Evolutionary conservation across 2,329 filamentous ascomycete genomes (phyloP).

Genomic region (Dissoconium aciculare): DNA sequence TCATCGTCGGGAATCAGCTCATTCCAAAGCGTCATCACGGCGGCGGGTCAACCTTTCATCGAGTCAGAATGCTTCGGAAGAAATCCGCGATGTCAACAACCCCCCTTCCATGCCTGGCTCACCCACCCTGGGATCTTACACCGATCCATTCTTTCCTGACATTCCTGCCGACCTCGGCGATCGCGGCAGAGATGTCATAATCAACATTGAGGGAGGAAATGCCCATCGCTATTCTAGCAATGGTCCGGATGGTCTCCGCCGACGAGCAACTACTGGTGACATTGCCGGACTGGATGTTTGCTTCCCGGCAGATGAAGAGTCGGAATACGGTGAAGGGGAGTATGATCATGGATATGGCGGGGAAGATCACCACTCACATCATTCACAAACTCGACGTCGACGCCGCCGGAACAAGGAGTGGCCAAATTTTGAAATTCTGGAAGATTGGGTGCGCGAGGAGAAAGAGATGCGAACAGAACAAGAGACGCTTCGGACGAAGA

Average conservation of each 20-base stretch:
- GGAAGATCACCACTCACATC: conserved; percentile 7
- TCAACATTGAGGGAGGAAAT: conserved; percentile 31
- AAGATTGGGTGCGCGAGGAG: conserved; percentile 82
- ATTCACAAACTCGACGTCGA: conserved; percentile 23
- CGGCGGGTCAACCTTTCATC: conserved; percentile 8
- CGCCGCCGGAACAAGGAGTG: conserved; percentile 55
- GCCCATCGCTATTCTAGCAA: conserved; percentile 21
- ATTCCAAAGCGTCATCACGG: conserved; percentile 16
- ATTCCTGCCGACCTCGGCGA: conserved; percentile 35
- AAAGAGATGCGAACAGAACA: conserved; percentile 61
- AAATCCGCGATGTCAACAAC: conserved; percentile 42
- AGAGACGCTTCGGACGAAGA: conserved; percentile 72
- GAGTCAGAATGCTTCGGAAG: conserved; percentile 6
- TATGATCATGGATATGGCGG: conserved; percentile 3
- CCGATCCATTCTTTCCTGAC: conserved; percentile 55
- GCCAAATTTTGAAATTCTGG: conserved; percentile 71
- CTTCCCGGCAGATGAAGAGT: conserved; percentile 46
- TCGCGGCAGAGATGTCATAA: conserved; percentile 28
- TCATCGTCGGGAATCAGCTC: conserved; percentile 16
- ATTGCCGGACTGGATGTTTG: conserved; percentile 78
- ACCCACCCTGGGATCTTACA: conserved; percentile 40
- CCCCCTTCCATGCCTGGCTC: conserved; percentile 48
- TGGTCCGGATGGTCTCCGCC: conserved; percentile 27
- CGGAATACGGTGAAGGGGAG: conserved; percentile 18
- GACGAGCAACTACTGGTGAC: conserved; percentile 40